These are phyloP conservation scores for Fusarium torulosum DNA, from an alignment of 2,329 filamentous ascomycete genomes.

Conservation along the genomic window DNA sequence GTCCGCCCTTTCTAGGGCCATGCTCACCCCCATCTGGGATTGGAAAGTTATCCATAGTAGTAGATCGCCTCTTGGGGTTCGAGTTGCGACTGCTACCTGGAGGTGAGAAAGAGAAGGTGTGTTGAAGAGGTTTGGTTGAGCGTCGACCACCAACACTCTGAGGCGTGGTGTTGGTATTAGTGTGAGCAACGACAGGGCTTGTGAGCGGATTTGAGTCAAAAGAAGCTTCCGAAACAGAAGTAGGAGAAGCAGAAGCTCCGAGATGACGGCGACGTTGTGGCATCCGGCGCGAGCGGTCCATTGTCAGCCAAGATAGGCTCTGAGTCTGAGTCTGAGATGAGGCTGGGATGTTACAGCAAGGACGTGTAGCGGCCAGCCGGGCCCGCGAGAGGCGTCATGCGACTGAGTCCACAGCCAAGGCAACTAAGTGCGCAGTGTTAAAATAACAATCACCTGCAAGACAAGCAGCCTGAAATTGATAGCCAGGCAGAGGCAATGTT, in stretches of 20 bases:
- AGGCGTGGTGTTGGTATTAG: constrained; percentile 48
- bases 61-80: constrained; percentile 58
- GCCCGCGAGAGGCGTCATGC: constrained; percentile 47
- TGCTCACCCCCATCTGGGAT: constrained; percentile 61
- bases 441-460: constrained; percentile 28
- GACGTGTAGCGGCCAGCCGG: constrained; percentile 50
- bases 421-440: constrained; percentile 34
- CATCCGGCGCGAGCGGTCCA: constrained; percentile 56
- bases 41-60: constrained; percentile 57
- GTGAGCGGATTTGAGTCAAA: constrained; percentile 50
- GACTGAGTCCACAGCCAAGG: constrained; percentile 37
- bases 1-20: constrained; percentile 68
- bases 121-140: constrained; percentile 53
- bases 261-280: constrained; percentile 51
- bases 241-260: constrained; percentile 53
- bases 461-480: constrained; percentile 19
- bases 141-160: constrained; percentile 50
- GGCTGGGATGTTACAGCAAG: constrained; percentile 47
- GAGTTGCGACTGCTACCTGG: constrained; percentile 49
- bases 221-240: constrained; percentile 50
- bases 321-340: constrained; percentile 6
- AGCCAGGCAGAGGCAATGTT: constrained; percentile 17
- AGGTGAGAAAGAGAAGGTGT: constrained; percentile 56
- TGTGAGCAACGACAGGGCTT: constrained; percentile 52
- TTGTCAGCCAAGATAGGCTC: constrained; percentile 49